Evolutionary conservation across 768 basidiomycete genomes (phyloP).

Genomic region (Russula virescens): DNA sequence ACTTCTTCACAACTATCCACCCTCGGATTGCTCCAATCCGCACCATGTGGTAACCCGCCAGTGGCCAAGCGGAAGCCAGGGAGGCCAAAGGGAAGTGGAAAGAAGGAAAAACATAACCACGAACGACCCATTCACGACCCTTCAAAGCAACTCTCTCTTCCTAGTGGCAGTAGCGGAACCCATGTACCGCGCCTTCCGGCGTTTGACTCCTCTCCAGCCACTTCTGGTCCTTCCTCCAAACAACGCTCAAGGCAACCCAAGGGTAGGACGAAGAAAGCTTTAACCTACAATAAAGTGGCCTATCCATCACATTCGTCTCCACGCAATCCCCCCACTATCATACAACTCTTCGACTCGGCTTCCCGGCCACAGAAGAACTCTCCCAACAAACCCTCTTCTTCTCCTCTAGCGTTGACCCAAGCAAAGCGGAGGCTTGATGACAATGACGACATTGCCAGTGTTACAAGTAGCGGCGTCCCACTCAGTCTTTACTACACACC

Average conservation of each 20-base stretch:
- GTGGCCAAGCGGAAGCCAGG: constrained; percentile 16
- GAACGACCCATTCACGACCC: neutral
- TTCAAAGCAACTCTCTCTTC: neutral
- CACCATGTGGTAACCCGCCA: neutral
- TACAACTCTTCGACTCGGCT: too few relatives aligned
- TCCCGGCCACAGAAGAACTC: too few relatives aligned
- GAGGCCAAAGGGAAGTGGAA: constrained; percentile 27
- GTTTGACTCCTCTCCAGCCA: neutral
- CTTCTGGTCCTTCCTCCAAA: neutral
- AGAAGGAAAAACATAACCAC: constrained; percentile 23
- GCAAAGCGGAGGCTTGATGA: constrained; percentile 17
- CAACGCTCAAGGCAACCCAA: neutral
- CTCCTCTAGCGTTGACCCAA: too few relatives aligned
- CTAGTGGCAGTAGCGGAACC: neutral
- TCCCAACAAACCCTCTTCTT: too few relatives aligned
- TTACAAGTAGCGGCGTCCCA: constrained; percentile 12
- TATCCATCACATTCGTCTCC: neutral
- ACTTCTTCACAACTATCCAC: neutral
- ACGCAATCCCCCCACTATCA: too few relatives aligned
- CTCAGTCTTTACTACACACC: constrained; percentile 22
- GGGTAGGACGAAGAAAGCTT: neutral
- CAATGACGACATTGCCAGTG: neutral
- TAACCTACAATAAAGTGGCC: neutral
- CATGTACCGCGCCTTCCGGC: neutral
- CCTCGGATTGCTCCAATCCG: neutral